These are phyloP conservation scores for Backusella westeae DNA, from an alignment of 192 early-diverging fungal genomes.

Conservation along the genomic window DNA sequence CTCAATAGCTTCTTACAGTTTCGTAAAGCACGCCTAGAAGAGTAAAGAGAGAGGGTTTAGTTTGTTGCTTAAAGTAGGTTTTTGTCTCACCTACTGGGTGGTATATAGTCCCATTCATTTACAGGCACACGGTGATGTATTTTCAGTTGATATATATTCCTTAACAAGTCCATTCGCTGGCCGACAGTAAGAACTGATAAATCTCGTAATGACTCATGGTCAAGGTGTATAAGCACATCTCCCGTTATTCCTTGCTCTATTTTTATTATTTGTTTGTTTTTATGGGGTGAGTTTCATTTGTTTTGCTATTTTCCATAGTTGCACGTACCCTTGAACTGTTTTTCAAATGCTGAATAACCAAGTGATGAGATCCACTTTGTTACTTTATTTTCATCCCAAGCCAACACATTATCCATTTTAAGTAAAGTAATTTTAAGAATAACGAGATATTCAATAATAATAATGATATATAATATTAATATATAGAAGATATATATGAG, in stretches of 20 bases:
- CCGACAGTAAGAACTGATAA: conserved; percentile 84
- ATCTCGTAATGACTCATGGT: conserved; percentile 90
- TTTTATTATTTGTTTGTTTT: background rate
- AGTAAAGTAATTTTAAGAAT: background rate
- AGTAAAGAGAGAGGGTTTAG: background rate
- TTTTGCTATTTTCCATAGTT: background rate
- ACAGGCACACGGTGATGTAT: conserved; percentile 74
- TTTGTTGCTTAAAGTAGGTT: background rate
- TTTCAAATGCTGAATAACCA: conserved; percentile 54
- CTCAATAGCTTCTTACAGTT: conserved; percentile 39
- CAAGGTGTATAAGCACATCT: conserved; percentile 81
- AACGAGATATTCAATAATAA: background rate
- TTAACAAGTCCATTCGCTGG: conserved; percentile 84
- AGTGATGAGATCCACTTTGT: conserved; percentile 52
- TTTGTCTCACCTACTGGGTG: conserved; percentile 53
- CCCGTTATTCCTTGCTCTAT: conserved; percentile 89
- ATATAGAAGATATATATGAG: no score
- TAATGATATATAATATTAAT: background rate
- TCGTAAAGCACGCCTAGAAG: conserved; percentile 51
- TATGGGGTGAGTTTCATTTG: background rate
- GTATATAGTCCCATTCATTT: conserved; percentile 83
- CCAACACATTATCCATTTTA: conserved; percentile 49
- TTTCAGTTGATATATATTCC: conserved; percentile 85
- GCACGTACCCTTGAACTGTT: conserved; percentile 51
- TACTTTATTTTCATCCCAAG: conserved; percentile 57